phyloP scores from a whole-genome alignment of 2,329 filamentous ascomycete species.

The Cordyceps tenuipes region DNA sequence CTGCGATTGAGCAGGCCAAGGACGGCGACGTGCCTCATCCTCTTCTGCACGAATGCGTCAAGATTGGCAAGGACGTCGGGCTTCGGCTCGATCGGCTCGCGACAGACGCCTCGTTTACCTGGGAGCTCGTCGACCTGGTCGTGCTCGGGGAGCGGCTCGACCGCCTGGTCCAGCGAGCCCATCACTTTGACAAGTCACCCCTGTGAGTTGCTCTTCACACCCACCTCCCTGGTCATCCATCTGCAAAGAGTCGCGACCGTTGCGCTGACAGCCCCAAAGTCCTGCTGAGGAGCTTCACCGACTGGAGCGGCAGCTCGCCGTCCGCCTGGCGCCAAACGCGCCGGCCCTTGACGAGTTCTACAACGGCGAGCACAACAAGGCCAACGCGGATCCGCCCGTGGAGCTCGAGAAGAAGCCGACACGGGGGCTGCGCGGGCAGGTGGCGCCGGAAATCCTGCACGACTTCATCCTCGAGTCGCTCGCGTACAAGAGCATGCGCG shows the following conservation, averaged over 20 bases:
- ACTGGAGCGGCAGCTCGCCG: background rate
- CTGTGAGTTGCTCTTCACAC: background rate
- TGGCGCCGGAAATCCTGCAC: constrained; percentile 18
- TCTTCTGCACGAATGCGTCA: constrained; percentile 16
- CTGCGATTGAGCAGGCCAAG: background rate
- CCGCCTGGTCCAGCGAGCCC: background rate
- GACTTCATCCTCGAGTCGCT: constrained; percentile 25
- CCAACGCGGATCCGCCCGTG: background rate
- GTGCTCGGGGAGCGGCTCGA: constrained; percentile 4
- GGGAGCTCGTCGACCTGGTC: background rate
- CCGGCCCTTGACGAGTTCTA: background rate
- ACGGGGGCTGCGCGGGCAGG: background rate
- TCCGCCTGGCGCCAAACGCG: background rate
- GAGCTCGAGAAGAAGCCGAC: background rate
- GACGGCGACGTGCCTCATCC: background rate
- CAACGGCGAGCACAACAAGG: background rate
- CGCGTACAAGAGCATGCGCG: constrained; percentile 25
- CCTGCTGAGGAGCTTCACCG: background rate
- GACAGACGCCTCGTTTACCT: background rate
- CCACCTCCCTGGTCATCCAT: background rate
- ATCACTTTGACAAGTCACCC: background rate
- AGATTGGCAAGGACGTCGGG: constrained; percentile 19
- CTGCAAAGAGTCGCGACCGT: background rate
- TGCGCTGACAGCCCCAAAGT: background rate
- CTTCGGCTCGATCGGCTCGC: constrained; percentile 15